A percentile compares a stretch with the other conserved stretches of the same genome.
These are phyloP conservation scores for Chrysoporthe cubensis DNA, from an alignment of 2,329 filamentous ascomycete species.

Conservation along the genomic window DNA sequence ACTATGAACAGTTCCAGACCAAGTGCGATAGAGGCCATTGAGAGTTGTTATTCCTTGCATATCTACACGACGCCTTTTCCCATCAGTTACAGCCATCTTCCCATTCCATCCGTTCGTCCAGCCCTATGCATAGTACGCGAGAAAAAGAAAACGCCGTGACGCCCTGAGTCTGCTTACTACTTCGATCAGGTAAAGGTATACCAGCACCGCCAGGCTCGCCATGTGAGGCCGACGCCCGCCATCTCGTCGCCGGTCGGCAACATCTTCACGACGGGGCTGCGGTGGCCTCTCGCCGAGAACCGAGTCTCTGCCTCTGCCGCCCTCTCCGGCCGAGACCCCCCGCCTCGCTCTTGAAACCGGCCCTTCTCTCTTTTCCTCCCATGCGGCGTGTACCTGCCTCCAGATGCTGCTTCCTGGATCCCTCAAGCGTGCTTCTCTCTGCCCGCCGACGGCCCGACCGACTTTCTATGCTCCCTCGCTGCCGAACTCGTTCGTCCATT, in stretches of 20 bases:
- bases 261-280: not conserved
- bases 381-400: too few species aligned
- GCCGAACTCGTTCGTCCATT: slow-evolving; percentile 96
- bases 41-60: not conserved
- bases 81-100: slow-evolving; percentile 11
- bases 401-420: too few species aligned
- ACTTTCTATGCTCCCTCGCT: slow-evolving; percentile 71
- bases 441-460: not conserved
- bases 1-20: not conserved
- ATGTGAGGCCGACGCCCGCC: not conserved
- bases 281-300: too few species aligned
- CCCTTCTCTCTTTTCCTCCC: not conserved
- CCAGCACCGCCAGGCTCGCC: not conserved
- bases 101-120: slow-evolving; percentile 12
- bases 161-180: slow-evolving; percentile 24
- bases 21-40: not conserved
- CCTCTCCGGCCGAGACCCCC: not conserved
- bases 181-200: slow-evolving; percentile 1
- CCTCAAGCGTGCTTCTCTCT: not conserved
- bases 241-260: too few species aligned
- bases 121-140: slow-evolving; percentile 18
- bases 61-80: slow-evolving; percentile 13
- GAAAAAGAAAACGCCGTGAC: slow-evolving; percentile 26
- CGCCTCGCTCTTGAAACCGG: too few species aligned
- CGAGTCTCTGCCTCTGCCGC: too few species aligned